phyloP scores from a whole-genome alignment of 805 yeast species.

The Zygotorulaspora florentina region DNA sequence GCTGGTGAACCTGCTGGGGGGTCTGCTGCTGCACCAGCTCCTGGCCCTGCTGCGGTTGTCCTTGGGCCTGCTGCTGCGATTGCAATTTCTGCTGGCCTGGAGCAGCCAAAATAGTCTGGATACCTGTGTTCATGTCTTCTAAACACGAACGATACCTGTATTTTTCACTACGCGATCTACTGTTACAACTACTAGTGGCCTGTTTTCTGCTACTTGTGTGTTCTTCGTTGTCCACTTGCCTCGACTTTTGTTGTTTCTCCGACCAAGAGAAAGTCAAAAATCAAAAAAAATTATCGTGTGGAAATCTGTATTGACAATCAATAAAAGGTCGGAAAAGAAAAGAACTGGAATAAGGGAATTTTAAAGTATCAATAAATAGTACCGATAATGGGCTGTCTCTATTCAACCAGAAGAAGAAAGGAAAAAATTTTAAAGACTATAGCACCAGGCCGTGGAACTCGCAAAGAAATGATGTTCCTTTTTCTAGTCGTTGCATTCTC shows the following conservation, averaged over 20 bases:
- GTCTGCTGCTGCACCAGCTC: constrained; percentile 5
- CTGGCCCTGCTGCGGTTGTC: constrained; percentile 2
- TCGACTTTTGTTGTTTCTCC: constrained; percentile 6
- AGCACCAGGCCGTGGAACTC: too few species aligned
- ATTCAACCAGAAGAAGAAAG: background rate
- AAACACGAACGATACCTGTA: background rate
- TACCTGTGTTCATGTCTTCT: constrained; percentile 8
- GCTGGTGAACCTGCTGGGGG: background rate
- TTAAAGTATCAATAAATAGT: background rate
- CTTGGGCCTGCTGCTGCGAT: constrained; percentile 6
- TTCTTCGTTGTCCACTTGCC: constrained; percentile 6
- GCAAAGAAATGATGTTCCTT: too few species aligned
- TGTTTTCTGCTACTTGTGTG: background rate
- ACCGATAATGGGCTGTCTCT: background rate
- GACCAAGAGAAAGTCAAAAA: constrained; percentile 1
- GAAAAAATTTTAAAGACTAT: too few species aligned
- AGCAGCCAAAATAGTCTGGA: constrained; percentile 13
- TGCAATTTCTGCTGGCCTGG: constrained; percentile 14
- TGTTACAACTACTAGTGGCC: background rate
- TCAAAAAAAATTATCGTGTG: background rate
- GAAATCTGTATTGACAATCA: background rate
- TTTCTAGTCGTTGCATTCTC: too few species aligned
- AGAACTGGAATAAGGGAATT: background rate
- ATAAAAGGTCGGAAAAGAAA: background rate
- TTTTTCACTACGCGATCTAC: background rate